phyloP scores from a whole-genome alignment of 139 green algal genomes.

The Picochlorum sp. region DNA sequence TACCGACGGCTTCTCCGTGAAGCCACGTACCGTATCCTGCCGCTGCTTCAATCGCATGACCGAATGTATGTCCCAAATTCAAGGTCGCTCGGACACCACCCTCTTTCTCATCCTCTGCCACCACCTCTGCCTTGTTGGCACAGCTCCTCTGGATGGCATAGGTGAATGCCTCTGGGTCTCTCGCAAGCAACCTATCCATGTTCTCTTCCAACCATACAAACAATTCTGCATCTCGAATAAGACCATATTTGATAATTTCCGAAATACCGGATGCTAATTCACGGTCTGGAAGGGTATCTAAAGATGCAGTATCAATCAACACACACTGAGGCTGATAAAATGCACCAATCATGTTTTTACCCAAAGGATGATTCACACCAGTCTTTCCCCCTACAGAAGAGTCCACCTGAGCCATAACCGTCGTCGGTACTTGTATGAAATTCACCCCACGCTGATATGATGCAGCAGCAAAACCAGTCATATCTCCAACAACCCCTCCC shows the following conservation, averaged over 20 bases:
- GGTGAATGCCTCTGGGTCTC: conserved; percentile 71
- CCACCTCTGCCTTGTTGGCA: conserved; percentile 93
- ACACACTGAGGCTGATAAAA: conserved; percentile 78
- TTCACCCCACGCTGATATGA: conserved; percentile 93
- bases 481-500: conserved; percentile 95
- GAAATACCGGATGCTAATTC: conserved; percentile 88
- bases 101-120: conserved; percentile 90
- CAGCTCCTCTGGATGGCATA: conserved; percentile 92
- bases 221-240: conserved; percentile 87
- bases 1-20: conserved; percentile 91
- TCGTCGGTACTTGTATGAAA: conserved; percentile 97
- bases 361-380: conserved; percentile 93
- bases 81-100: conserved; percentile 90
- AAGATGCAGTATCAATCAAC: conserved; percentile 83
- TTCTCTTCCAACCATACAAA: conserved; percentile 94
- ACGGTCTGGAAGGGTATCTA: conserved; percentile 81
- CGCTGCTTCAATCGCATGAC: conserved; percentile 92
- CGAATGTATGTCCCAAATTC: conserved; percentile 99
- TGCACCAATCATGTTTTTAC: conserved; percentile 99
- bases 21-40: conserved; percentile 67
- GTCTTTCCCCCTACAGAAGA: conserved; percentile 98
- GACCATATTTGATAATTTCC: conserved; percentile 98
- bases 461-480: conserved; percentile 94
- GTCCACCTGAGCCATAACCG: conserved; percentile 96
- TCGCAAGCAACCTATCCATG: conserved; percentile 73